phyloP scores from a whole-genome alignment of 345 rosid genomes.

The Carallia pectinifolia region DNA sequence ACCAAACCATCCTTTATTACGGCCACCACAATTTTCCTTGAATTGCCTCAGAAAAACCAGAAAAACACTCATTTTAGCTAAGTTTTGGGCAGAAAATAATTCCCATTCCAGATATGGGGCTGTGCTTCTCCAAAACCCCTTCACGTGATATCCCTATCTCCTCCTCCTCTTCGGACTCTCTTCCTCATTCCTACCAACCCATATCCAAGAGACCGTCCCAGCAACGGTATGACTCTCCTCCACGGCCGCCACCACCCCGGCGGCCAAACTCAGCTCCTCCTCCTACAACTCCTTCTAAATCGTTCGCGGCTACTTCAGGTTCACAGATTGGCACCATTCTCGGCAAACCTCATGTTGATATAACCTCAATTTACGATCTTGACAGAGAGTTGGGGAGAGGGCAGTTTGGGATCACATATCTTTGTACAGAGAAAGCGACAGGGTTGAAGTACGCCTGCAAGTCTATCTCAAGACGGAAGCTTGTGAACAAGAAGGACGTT shows the following conservation, averaged over 20 bases:
- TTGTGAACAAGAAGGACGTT: slow-evolving; percentile 19
- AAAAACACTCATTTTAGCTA: not conserved
- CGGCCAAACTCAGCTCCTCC: slow-evolving; percentile 7
- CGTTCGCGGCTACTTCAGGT: slow-evolving; percentile 20
- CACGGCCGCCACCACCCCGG: not conserved
- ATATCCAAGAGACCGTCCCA: slow-evolving; percentile 27
- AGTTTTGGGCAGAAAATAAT: slow-evolving; percentile 3
- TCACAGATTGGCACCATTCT: slow-evolving; percentile 37
- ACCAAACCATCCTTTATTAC: not conserved
- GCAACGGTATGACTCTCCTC: not conserved
- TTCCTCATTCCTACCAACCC: slow-evolving; percentile 31
- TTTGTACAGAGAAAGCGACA: slow-evolving; percentile 20
- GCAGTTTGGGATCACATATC: slow-evolving; percentile 27
- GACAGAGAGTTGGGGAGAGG: slow-evolving; percentile 30
- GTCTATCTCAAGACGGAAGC: slow-evolving; percentile 22
- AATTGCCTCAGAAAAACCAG: not conserved
- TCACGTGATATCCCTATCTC: slow-evolving; percentile 58
- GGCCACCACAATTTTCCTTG: not conserved
- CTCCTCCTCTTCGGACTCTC: slow-evolving; percentile 41
- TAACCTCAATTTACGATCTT: slow-evolving; percentile 20
- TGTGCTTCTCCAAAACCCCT: slow-evolving; percentile 40
- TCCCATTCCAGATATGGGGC: slow-evolving; percentile 36
- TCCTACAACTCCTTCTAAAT: slow-evolving; percentile 7
- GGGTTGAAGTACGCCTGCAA: slow-evolving; percentile 27
- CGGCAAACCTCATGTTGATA: slow-evolving; percentile 22